Evolutionary conservation across 441 rosid species (phyloP).

Genomic region (Corymbia calophylla): DNA sequence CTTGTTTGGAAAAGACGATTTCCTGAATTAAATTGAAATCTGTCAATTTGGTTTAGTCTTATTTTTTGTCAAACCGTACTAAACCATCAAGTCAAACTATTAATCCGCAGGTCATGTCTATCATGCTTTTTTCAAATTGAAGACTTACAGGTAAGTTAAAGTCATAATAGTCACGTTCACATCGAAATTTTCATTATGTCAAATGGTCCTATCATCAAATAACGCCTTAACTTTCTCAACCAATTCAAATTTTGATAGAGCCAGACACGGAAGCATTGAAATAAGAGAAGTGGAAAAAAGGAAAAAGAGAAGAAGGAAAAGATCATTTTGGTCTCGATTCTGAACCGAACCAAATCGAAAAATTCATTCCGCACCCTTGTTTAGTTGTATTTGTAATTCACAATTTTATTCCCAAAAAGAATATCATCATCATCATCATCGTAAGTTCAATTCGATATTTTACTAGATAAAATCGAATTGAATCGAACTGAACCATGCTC

Average conservation of each 20-base stretch:
- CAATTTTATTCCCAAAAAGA: neutral
- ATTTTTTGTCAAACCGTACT: neutral
- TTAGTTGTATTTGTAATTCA: neutral
- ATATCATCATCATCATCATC: neutral
- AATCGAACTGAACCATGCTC: neutral
- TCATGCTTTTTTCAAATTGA: neutral
- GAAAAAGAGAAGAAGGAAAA: too few species aligned
- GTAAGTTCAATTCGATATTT: neutral
- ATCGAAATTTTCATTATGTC: neutral
- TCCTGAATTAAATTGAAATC: neutral
- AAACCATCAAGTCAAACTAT: neutral
- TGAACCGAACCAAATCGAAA: neutral
- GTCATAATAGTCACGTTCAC: neutral
- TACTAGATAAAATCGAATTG: neutral
- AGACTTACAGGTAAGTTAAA: neutral
- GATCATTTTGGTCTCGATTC: neutral
- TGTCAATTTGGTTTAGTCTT: neutral
- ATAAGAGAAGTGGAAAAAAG: too few species aligned
- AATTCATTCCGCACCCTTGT: neutral
- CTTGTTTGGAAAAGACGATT: rapidly evolving
- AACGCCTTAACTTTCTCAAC: rapidly evolving
- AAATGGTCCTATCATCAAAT: rapidly evolving
- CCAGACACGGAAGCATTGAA: rapidly evolving
- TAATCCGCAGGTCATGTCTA: rapidly evolving
- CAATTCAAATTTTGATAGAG: neutral